Conservation (phyloP, 2,329 filamentous ascomycete genomes). For the Pleurostoma richardsiae region DNA sequence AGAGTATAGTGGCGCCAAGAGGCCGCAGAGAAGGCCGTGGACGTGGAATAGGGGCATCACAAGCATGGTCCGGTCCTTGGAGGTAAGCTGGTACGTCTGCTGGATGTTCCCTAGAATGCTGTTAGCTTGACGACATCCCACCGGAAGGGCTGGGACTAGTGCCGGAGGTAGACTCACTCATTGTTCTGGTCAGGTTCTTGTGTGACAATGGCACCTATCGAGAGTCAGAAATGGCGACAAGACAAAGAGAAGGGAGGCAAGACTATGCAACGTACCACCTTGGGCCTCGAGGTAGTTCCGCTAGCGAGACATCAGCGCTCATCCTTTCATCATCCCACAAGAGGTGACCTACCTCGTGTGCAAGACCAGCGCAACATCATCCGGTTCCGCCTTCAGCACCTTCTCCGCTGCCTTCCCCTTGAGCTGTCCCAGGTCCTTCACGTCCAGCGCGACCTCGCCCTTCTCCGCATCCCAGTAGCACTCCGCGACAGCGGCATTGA, state of each 20-base stretch:
- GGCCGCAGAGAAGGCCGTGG: slow-evolving; percentile 73
- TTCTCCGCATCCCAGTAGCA: slow-evolving; percentile 69
- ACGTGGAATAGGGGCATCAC: slow-evolving; percentile 57
- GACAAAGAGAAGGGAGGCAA: slow-evolving; percentile 23
- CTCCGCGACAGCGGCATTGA: slow-evolving; percentile 79
- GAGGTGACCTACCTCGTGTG: slow-evolving; percentile 85
- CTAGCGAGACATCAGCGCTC: slow-evolving; percentile 20
- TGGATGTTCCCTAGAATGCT: neutral
- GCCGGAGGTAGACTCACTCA: neutral
- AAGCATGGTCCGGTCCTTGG: slow-evolving; percentile 46
- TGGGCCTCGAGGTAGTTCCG: slow-evolving; percentile 79
- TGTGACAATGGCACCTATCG: slow-evolving; percentile 3
- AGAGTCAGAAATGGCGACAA: slow-evolving; percentile 38
- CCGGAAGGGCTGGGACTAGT: too few species aligned
- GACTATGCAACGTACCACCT: slow-evolving; percentile 54
- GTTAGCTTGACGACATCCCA: too few species aligned
- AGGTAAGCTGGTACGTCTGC: slow-evolving; percentile 10
- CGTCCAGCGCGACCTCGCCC: slow-evolving; percentile 66
- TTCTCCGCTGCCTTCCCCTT: slow-evolving; percentile 32
- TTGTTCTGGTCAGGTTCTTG: neutral
- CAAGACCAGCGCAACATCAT: slow-evolving; percentile 75
- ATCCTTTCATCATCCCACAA: slow-evolving; percentile 70
- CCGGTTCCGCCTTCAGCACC: slow-evolving; percentile 39
- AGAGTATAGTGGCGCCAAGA: slow-evolving; percentile 70
- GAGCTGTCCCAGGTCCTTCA: slow-evolving; percentile 71